Percentiles rank a stretch among this genome's conserved stretches.
Conservation (phyloP, 176 grass and related monocot genomes). For the Rhynchospora breviuscula region DNA sequence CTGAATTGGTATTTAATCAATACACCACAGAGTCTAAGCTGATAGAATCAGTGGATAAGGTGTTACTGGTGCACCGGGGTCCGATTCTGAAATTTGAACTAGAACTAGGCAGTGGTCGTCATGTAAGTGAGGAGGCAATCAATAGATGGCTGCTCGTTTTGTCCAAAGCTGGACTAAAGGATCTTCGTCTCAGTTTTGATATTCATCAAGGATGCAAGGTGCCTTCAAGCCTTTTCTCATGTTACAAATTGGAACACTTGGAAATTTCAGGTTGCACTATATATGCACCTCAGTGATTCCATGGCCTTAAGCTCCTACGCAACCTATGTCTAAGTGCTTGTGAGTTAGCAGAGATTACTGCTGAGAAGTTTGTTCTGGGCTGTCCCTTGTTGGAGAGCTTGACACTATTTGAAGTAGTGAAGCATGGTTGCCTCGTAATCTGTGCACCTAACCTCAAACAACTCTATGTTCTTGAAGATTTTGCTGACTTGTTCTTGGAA, state of each 20-base stretch:
- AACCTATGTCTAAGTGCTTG: not conserved
- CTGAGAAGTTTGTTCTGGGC: not conserved
- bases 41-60: no score
- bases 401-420: not conserved
- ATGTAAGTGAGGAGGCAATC: not conserved
- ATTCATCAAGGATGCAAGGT: not conserved
- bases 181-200: not conserved
- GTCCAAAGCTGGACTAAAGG: not conserved
- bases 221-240: not conserved
- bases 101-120: no score
- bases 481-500: not conserved
- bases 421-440: not conserved
- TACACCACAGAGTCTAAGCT: no score
- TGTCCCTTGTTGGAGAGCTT: not conserved
- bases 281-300: not conserved
- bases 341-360: not conserved
- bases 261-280: not conserved
- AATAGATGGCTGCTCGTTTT: not conserved
- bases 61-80: no score
- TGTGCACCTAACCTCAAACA: not conserved
- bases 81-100: no score
- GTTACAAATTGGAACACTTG: not conserved
- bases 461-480: not conserved
- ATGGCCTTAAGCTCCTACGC: not conserved
- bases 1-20: not conserved